Evolutionary conservation across 139 green algal species (phyloP), one percentile per base, ranked within the genome.

Genomic region (Micractinium sp.): DNA sequence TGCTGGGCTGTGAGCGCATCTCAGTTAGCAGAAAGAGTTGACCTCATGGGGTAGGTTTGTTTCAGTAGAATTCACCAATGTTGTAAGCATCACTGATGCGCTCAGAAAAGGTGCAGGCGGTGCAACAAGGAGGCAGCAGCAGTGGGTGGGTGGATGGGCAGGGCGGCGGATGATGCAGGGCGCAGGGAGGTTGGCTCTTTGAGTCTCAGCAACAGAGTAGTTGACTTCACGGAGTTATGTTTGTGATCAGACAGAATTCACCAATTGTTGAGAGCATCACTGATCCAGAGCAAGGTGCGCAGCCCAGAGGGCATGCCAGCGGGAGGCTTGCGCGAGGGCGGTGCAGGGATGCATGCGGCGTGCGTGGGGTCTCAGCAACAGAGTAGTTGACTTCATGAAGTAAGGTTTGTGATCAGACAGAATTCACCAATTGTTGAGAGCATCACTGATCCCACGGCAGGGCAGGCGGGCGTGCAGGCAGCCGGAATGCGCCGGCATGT

Each of bases 51-150:
- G 4, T 36, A 53, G 47, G 47, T 56, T 56, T 56, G 47, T 56
- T 56, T 87, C 83, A 79, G 83, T 39, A 87, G 83, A 87, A 87
- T 87, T 87, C 83, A 87, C 83, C 83, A 87, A 87, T 80, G 81
- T 80, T 69, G 66, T 80, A 39, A 67, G 39, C 83, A 87, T 87
- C 83, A 87, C 66, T 2, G 83, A 80, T 80, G 83, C 67, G 66
- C 67, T 23, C 78, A 69, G 41, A 38, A 27, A 29, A n/a, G 33
- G 61, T 27, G 63, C 82, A 63, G 31, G 73, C 73, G 31, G 19
- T 25, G n/a, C 7, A 0, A 7, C 23, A 35, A 27, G 69, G 27
- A 15, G 36, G 69, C 20, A 25, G 63, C 63, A 71, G 63, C 20
- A 5, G 63, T 71, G 63, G n/a, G n/a, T n/a, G n/a, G n/a, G n/a